Conservation (phyloP, 2,329 filamentous ascomycete genomes). For the Talaromyces albobiverticillius region DNA sequence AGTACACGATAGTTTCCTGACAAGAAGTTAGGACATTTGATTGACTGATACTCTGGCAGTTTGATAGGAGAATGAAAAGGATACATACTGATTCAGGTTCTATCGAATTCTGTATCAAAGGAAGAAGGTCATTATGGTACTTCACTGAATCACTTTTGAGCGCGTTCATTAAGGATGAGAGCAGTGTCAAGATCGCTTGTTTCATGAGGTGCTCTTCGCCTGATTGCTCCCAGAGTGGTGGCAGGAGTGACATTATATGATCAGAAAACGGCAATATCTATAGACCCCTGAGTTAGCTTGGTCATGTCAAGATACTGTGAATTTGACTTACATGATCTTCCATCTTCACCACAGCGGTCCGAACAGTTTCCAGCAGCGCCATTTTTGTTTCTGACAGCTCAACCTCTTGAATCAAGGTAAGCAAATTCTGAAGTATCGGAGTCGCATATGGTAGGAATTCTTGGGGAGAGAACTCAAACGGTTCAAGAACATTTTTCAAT, state of each 20-base stretch:
- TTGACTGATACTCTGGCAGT: not conserved
- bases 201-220: conserved; percentile 91
- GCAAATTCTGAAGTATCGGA: conserved; percentile 68
- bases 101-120: conserved; percentile 76
- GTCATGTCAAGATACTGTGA: not conserved
- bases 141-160: conserved; percentile 74
- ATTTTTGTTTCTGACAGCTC: conserved; percentile 86
- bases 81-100: conserved; percentile 65
- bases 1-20: conserved; percentile 67
- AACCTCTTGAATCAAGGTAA: conserved; percentile 74
- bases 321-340: conserved; percentile 61
- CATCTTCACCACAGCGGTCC: conserved; percentile 75
- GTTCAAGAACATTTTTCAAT: conserved; percentile 75
- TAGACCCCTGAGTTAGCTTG: not conserved
- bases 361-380: conserved; percentile 81
- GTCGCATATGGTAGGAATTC: conserved; percentile 75
- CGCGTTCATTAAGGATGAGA: conserved; percentile 79
- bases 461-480: conserved; percentile 74
- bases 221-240: conserved; percentile 78
- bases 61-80: not conserved
- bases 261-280: conserved; percentile 67
- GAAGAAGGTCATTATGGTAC: conserved; percentile 77
- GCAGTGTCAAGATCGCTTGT: conserved; percentile 82
- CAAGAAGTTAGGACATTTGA: not conserved
- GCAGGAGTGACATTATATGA: conserved; percentile 75